phyloP scores from a whole-genome alignment of 306 rosid species.

The Casuarina equisetifolia region DNA sequence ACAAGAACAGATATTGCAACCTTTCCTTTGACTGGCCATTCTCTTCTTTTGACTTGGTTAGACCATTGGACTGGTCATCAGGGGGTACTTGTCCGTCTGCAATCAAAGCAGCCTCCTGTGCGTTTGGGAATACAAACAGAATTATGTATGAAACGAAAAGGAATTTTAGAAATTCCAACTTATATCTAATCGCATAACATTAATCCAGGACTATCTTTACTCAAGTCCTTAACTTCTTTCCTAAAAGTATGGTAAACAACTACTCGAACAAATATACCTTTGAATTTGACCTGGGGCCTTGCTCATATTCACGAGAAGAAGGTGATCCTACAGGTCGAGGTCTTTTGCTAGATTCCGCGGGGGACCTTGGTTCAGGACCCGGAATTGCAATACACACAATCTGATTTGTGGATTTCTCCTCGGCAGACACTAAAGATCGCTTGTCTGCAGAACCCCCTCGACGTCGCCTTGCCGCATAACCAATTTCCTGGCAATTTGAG shows the following conservation, averaged over 20 bases:
- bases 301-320: background rate
- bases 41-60: background rate
- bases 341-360: background rate
- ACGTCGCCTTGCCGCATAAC: conserved; percentile 12
- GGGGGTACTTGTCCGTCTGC: background rate
- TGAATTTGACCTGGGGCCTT: background rate
- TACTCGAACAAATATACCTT: background rate
- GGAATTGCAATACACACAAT: background rate
- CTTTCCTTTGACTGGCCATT: background rate
- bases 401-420: conserved; percentile 3
- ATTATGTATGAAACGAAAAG: background rate
- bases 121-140: background rate
- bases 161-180: background rate
- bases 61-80: background rate
- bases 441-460: background rate
- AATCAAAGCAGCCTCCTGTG: background rate
- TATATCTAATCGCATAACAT: background rate
- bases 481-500: conserved; percentile 8
- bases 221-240: background rate
- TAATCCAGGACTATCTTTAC: background rate
- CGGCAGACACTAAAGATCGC: background rate
- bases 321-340: background rate
- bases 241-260: background rate
- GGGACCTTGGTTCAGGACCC: background rate
- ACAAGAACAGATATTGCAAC: background rate